Evolutionary conservation across 257 asterid species (phyloP).

Genomic region (Solanum pimpinellifolium): DNA sequence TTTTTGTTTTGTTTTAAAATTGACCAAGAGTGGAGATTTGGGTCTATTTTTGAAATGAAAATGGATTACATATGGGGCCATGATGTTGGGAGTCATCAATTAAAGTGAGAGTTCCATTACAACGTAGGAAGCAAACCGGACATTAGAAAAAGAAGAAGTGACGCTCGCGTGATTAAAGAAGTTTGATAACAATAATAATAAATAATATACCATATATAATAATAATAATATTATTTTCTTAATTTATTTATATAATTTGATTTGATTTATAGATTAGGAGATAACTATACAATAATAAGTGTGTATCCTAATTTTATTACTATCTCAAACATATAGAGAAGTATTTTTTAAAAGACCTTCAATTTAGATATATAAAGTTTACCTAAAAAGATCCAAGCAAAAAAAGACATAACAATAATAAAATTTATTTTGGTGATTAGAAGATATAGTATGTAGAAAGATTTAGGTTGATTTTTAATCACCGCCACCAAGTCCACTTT

Average conservation of each 20-base stretch:
- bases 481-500: neutral
- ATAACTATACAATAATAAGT: too few relatives aligned
- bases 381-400: rapidly evolving
- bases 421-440: neutral
- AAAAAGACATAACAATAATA: too few relatives aligned
- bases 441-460: neutral
- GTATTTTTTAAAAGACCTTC: too few relatives aligned
- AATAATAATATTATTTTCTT: neutral
- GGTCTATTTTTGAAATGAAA: neutral
- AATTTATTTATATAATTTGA: neutral
- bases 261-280: too few relatives aligned
- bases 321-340: too few relatives aligned
- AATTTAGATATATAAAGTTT: too few relatives aligned
- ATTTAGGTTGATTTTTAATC: neutral
- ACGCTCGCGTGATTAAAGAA: neutral
- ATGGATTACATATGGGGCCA: neutral
- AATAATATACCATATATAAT: neutral
- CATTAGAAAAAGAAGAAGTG: neutral
- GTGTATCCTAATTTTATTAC: too few relatives aligned
- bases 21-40: neutral
- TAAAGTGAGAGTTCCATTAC: neutral
- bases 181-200: neutral
- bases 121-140: neutral
- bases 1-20: neutral
- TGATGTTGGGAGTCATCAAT: neutral